Conservation (phyloP, 129 eudicot species). For the Calendula officinalis region DNA sequence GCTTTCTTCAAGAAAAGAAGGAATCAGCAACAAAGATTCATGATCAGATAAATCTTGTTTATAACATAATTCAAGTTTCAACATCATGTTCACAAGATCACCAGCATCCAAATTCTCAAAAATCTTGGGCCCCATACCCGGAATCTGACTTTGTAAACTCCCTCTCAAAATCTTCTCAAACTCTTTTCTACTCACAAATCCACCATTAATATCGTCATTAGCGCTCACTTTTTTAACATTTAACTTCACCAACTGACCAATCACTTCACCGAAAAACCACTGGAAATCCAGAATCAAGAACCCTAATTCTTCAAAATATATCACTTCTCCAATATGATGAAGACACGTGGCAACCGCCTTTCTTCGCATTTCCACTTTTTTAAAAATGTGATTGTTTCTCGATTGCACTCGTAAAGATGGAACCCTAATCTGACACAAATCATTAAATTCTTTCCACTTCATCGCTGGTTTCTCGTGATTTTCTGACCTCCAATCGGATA, state of each 20-base stretch:
- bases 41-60: conserved; percentile 73
- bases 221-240: conserved; percentile 40
- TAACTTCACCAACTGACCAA: conserved; percentile 53
- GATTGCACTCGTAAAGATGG: conserved; percentile 69
- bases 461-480: conserved; percentile 65
- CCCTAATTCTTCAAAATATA: conserved; percentile 75
- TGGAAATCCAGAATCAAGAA: conserved; percentile 73
- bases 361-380: conserved; percentile 73
- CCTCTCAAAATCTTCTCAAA: conserved; percentile 72
- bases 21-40: conserved; percentile 63
- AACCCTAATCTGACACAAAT: conserved; percentile 71
- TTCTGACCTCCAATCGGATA: conserved; percentile 72
- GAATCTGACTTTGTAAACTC: conserved; percentile 69
- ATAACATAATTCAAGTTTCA: conserved; percentile 75
- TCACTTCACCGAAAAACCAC: conserved; percentile 89
- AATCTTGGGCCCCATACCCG: conserved; percentile 70
- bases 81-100: conserved; percentile 88
- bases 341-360: conserved; percentile 67
- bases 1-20: conserved; percentile 81
- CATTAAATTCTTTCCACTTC: conserved; percentile 77
- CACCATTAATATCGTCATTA: conserved; percentile 33
- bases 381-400: conserved; percentile 47
- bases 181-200: conserved; percentile 65
- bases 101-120: conserved; percentile 65
- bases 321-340: conserved; percentile 87